Evolutionary conservation across 2,329 filamentous ascomycete species (phyloP), one percentile per base, ranked within the genome.

Genomic region (Alternaria sp.): DNA sequence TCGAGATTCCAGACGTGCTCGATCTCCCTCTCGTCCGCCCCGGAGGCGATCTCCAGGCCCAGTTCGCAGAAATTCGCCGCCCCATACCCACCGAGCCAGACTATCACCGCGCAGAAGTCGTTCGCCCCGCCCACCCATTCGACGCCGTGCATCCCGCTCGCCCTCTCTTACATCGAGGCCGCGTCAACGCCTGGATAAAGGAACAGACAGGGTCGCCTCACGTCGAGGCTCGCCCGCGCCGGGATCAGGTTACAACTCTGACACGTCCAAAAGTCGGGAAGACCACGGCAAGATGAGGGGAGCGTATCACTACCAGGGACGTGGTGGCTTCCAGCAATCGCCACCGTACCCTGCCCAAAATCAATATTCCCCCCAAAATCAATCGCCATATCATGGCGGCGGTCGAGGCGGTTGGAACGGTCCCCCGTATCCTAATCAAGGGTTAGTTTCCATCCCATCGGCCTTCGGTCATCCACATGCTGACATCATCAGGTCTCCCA

Each of bases 341-440:
- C 86, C 89, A 43, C 85, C 87, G 57, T 87, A 87, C 69, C 81
- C 83, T 67, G 83, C 84, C 21, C 84, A 87, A 19, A 85, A 86
- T 68, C 87, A 88, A 68, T 85, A 85, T 49, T 90, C 89, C 17
- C 88, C 89, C n/a, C 85, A 85, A 63, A 83, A 84, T 10, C 85
- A 87, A 46, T 90, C 89, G 43, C 88, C 89, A 13, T 88, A 90
- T 73, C 83, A 83, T 40, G 81, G 81, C 65, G 83, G 83, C 65
- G 83, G 83, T 52, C 83, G 87, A 76, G 85, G 85, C 28, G 83
- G 83, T 55, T 87, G 87, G 84, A 80, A 79, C 63, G 83, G 83
- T 19, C 85, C 77, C 45, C 56, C 73, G 65, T 59, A 84, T 69
- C 78, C 81, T 30, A 81, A 79, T 57, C 83, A 85, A 73, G 81